Percentiles rank a stretch among this genome's conserved stretches.
These are phyloP conservation scores for Dothideomycetidae sp. DNA, from an alignment of 2,329 filamentous ascomycete genomes.

Conservation along the genomic window DNA sequence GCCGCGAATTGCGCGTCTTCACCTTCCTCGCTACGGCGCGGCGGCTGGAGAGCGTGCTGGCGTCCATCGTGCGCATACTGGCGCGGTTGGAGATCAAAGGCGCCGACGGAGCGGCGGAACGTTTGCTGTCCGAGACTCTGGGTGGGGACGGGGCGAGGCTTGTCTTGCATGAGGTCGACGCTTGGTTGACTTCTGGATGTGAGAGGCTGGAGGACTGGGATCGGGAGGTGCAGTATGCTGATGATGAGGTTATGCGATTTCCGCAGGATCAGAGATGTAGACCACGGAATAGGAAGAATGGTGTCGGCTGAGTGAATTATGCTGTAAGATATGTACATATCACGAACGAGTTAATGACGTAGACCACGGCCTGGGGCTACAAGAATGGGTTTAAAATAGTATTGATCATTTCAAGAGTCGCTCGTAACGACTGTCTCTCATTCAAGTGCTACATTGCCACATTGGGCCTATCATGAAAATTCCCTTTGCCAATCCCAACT, in stretches of 20 bases:
- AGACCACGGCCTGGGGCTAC: too few species aligned
- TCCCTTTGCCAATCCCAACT: neutral
- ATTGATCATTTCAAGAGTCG: too few species aligned
- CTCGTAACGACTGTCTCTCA: neutral
- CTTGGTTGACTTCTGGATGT: conserved; percentile 73
- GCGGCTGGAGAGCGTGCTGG: conserved; percentile 56
- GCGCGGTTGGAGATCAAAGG: conserved; percentile 72
- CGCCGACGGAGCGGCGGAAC: conserved; percentile 63
- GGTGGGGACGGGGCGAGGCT: conserved; percentile 57
- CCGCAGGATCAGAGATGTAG: too few species aligned
- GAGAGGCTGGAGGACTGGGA: conserved; percentile 65
- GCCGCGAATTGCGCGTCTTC: conserved; percentile 74
- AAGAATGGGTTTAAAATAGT: too few species aligned
- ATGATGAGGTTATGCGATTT: conserved; percentile 8
- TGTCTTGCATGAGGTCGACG: conserved; percentile 72
- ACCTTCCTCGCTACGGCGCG: conserved; percentile 56
- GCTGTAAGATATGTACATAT: conserved; percentile 4
- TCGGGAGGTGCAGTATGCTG: conserved; percentile 54
- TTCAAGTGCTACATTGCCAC: neutral
- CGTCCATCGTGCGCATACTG: conserved; percentile 72
- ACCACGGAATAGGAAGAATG: neutral
- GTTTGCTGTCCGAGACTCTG: conserved; percentile 64
- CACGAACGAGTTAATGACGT: neutral
- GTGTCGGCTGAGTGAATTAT: neutral
- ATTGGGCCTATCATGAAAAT: neutral